phyloP scores from a whole-genome alignment of 805 yeast genomes.

The Yamadazyma endophytica region DNA sequence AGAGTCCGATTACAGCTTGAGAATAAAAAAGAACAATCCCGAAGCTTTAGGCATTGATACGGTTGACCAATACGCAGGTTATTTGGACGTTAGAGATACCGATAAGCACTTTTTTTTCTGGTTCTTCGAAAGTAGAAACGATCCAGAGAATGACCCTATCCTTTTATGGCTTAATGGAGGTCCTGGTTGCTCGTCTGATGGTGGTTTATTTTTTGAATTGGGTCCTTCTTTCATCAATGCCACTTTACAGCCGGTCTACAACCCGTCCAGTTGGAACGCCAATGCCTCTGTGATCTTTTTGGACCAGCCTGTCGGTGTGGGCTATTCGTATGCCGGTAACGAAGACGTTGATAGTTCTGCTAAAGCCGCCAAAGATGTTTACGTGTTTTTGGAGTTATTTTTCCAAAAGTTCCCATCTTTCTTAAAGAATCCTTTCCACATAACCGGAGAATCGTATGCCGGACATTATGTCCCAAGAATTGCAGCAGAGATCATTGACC shows the following conservation, averaged over 20 bases:
- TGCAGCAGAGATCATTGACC: slow-evolving; percentile 34
- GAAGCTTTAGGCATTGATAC: slow-evolving; percentile 66
- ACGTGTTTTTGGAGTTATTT: slow-evolving; percentile 26
- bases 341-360: slow-evolving; percentile 18
- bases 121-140: slow-evolving; percentile 31
- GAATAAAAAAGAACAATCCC: slow-evolving; percentile 30
- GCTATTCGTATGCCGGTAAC: slow-evolving; percentile 17
- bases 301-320: slow-evolving; percentile 27
- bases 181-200: slow-evolving; percentile 27
- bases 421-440: slow-evolving; percentile 21
- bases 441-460: slow-evolving; percentile 39
- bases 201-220: slow-evolving; percentile 27
- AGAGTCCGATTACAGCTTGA: slow-evolving; percentile 5
- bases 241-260: slow-evolving; percentile 18
- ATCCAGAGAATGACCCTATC: slow-evolving; percentile 26
- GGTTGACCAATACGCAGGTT: slow-evolving; percentile 78
- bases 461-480: slow-evolving; percentile 43
- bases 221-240: slow-evolving; percentile 24
- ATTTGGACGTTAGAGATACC: slow-evolving; percentile 69
- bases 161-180: slow-evolving; percentile 31
- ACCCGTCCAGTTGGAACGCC: slow-evolving; percentile 26
- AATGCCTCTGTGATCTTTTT: slow-evolving; percentile 34
- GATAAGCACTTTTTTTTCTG: slow-evolving; percentile 43
- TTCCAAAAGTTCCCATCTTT: slow-evolving; percentile 24
- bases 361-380: slow-evolving; percentile 24